phyloP scores from a whole-genome alignment of 2,329 filamentous ascomycete genomes.

The Triangularia setosa region DNA sequence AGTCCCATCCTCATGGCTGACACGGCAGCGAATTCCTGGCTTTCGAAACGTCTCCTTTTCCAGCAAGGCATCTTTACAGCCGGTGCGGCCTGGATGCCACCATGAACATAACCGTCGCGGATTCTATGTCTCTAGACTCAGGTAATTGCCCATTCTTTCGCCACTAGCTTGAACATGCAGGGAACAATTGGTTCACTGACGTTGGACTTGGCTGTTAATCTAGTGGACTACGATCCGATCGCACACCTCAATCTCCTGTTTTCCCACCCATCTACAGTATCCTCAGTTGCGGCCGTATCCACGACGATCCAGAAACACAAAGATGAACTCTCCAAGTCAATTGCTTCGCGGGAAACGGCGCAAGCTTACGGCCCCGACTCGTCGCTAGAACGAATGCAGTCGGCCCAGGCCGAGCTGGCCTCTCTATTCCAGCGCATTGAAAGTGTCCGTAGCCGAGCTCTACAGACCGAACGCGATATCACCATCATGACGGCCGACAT shows the following conservation, averaged over 20 bases:
- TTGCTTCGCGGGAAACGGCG: slow-evolving; percentile 66
- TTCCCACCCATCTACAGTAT: slow-evolving; percentile 79
- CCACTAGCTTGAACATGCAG: not conserved
- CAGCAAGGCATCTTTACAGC: not conserved
- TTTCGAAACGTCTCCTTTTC: not conserved
- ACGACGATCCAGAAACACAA: slow-evolving; percentile 69
- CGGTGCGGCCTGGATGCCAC: slow-evolving; percentile 1
- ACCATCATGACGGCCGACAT: slow-evolving; percentile 99
- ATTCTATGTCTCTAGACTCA: slow-evolving; percentile 20
- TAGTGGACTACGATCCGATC: slow-evolving; percentile 83
- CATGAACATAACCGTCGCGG: slow-evolving; percentile 16
- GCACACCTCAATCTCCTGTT: slow-evolving; percentile 92
- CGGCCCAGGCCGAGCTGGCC: slow-evolving; percentile 83
- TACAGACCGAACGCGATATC: slow-evolving; percentile 91
- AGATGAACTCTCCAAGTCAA: slow-evolving; percentile 76
- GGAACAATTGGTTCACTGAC: not conserved
- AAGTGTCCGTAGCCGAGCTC: slow-evolving; percentile 79
- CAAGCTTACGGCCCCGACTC: slow-evolving; percentile 84
- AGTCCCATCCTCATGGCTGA: not conserved
- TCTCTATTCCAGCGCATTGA: slow-evolving; percentile 94
- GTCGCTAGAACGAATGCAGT: slow-evolving; percentile 85
- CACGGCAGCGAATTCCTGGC: not conserved
- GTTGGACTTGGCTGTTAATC: not conserved
- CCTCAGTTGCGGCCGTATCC: slow-evolving; percentile 72
- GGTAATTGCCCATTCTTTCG: slow-evolving; percentile 6